Evolutionary conservation across 805 yeast species (phyloP).

Genomic region (Ascoidea asiatica): DNA sequence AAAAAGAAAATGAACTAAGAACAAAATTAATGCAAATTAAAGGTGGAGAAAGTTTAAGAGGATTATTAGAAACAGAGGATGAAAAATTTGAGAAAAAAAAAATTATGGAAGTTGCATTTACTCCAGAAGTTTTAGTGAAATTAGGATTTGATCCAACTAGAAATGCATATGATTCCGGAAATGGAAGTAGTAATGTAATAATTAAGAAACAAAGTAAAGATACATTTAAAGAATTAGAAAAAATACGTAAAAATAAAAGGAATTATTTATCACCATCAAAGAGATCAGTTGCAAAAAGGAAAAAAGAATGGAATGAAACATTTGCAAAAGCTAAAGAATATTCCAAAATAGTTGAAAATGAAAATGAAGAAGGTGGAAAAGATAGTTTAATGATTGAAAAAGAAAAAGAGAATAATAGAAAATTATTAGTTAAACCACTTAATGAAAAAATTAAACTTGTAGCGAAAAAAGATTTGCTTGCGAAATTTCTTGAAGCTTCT

Average conservation of each 20-base stretch:
- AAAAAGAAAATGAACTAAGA: slow-evolving; percentile 18
- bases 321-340: slow-evolving; percentile 16
- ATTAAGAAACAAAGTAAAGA: slow-evolving; percentile 10
- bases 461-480: background rate
- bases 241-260: slow-evolving; percentile 19
- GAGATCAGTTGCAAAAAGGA: slow-evolving; percentile 16
- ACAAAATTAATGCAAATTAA: slow-evolving; percentile 18
- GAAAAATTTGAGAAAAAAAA: slow-evolving; percentile 12
- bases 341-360: no score
- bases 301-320: slow-evolving; percentile 12
- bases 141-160: slow-evolving; percentile 43
- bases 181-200: slow-evolving; percentile 9
- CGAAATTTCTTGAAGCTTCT: background rate
- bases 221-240: slow-evolving; percentile 15
- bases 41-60: slow-evolving; percentile 14
- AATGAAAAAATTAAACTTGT: background rate
- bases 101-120: slow-evolving; percentile 24
- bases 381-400: no score
- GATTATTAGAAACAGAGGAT: slow-evolving; percentile 12
- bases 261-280: slow-evolving; percentile 20
- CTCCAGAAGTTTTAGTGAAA: slow-evolving; percentile 23
- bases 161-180: slow-evolving; percentile 12
- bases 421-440: slow-evolving; percentile 2
- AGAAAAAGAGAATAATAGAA: slow-evolving; percentile 4
- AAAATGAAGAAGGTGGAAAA: no score